Evolutionary conservation across 2,329 filamentous ascomycete species (phyloP).

Genomic region (Aspergillus puulaauensis): DNA sequence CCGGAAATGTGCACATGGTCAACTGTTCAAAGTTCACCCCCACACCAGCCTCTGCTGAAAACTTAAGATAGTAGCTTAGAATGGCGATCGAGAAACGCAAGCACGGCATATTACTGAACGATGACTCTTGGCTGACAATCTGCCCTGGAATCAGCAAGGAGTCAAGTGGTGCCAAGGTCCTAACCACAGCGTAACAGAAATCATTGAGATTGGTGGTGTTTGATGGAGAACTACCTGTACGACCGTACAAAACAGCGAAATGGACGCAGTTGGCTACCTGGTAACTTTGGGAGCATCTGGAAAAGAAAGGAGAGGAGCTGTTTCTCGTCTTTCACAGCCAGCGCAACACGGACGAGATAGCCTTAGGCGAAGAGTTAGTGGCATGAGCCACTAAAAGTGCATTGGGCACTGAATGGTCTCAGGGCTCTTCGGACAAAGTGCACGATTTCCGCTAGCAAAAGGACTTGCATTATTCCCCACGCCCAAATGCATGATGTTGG

Average conservation of each 20-base stretch:
- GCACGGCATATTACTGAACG: not conserved
- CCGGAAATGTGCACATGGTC: slow-evolving; percentile 8
- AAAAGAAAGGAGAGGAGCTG: no score
- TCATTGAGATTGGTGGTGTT: not conserved
- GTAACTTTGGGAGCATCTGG: no score
- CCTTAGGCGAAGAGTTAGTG: slow-evolving; percentile 11
- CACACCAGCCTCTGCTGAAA: not conserved
- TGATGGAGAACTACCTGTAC: not conserved
- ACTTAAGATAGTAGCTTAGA: not conserved
- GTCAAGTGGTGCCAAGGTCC: slow-evolving; percentile 2
- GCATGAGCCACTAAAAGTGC: slow-evolving; percentile 9
- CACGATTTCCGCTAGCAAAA: slow-evolving; percentile 11
- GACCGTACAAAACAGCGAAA: not conserved
- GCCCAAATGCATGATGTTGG: slow-evolving; percentile 14
- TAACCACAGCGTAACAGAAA: not conserved
- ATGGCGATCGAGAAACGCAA: slow-evolving; percentile 1
- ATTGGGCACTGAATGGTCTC: slow-evolving; percentile 11
- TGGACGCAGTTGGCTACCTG: no score
- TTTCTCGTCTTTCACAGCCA: not conserved
- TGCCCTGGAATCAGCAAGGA: slow-evolving; percentile 1
- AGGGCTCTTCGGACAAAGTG: slow-evolving; percentile 6
- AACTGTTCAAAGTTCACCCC: not conserved
- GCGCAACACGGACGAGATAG: not conserved
- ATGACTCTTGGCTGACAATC: slow-evolving; percentile 6
- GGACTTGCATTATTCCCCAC: slow-evolving; percentile 24